A percentile compares a stretch with the other conserved stretches of the same genome.
Conservation (phyloP, 352 stramenopile genomes). For the Labyrinthula sp. region DNA sequence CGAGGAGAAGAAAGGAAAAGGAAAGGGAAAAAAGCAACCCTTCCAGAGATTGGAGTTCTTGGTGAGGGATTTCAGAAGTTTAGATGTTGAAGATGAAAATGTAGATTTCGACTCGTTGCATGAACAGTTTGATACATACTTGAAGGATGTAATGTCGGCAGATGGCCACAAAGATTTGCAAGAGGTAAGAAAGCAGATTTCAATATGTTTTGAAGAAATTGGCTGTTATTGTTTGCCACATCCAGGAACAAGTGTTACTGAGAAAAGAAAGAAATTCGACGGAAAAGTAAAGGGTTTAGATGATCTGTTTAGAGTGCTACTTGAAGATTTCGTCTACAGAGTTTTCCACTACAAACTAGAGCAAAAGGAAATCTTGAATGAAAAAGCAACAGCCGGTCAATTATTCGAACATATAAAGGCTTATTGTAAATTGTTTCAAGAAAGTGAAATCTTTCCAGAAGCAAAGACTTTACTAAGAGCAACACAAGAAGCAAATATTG, state of each 20-base stretch:
- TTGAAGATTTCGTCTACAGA: constrained; percentile 76
- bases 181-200: constrained; percentile 84
- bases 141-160: constrained; percentile 59
- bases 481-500: constrained; percentile 88
- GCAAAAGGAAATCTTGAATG: constrained; percentile 79
- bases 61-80: constrained; percentile 91
- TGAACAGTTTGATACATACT: constrained; percentile 21
- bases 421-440: constrained; percentile 82
- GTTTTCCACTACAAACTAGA: constrained; percentile 68
- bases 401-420: constrained; percentile 80
- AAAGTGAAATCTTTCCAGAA: constrained; percentile 80
- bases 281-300: constrained; percentile 79
- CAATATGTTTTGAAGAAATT: constrained; percentile 79
- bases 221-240: constrained; percentile 82
- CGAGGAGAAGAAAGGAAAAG: constrained; percentile 28
- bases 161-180: constrained; percentile 70
- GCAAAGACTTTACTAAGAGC: constrained; percentile 87
- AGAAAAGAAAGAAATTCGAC: constrained; percentile 89
- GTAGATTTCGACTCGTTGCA: constrained; percentile 40
- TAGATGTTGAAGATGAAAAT: constrained; percentile 65
- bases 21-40: constrained; percentile 41
- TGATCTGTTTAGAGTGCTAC: constrained; percentile 65
- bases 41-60: constrained; percentile 97
- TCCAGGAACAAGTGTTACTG: constrained; percentile 78
- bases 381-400: constrained; percentile 69